Evolutionary conservation across 208 protist species (phyloP), one percentile per base, ranked within the genome.

Genomic region (Acanthamoeba sp.): DNA sequence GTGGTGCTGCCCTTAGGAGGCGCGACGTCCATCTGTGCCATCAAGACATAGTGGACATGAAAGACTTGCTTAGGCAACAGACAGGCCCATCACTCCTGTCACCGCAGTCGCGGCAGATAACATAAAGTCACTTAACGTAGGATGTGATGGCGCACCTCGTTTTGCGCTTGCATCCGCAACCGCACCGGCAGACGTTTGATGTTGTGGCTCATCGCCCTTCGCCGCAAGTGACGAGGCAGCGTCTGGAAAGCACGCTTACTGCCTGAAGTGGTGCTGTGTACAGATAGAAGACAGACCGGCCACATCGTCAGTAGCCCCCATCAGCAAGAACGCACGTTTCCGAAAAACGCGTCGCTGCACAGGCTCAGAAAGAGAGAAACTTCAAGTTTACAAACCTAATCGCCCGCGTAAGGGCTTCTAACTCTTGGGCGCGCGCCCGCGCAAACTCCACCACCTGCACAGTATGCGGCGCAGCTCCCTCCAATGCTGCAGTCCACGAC

Each of bases 131-230:
- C n/a, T n/a, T n/a, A 12, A 50, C 9, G 9, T 50, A 12, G 12
- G 45, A 50, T 50, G 45, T 4, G 45, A 4, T 50, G 52, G 52
- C 16, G 3, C 52, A 78, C 69, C 69, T 78, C 69, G 22, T 78
- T 78, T 34, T 48, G 32, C 14, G 94, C 94, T 69, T 89, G 69
- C 24, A 78, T 59, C 76, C 96, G 94, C 27, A 97, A 48, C 57
- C 96, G 93, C 32, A 93, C 27, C 20, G 96, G 96, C 50, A 97
- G 24, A n/a, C 94, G 73, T 52, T 97, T 82, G 29, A 97, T 52
- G 73, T 97, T 97, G 22, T 97, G 91, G 85, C 95, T 96, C 96
- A 97, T 97, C 22, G 96, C 95, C 40, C 96, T 91, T 80, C 96
- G 85, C 62, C 96, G 89, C 20, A 97, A 38, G 91, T 97, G 94